phyloP scores from a whole-genome alignment of 2,329 filamentous ascomycete genomes.

The Aspergillus caelatus region DNA sequence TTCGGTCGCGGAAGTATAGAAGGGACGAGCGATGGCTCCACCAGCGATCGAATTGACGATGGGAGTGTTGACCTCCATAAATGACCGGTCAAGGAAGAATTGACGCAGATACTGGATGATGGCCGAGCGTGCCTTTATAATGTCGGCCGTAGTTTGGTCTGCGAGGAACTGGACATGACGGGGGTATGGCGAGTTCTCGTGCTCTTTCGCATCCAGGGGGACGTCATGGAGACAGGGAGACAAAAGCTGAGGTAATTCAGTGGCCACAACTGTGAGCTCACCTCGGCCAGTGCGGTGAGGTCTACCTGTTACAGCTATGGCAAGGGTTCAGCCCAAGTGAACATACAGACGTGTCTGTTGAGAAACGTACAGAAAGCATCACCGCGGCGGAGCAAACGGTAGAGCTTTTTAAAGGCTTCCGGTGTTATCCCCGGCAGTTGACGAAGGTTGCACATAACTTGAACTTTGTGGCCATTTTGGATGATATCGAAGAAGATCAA shows the following conservation, averaged over 20 bases:
- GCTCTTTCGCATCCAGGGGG: conserved; percentile 69
- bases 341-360: conserved; percentile 12
- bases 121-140: conserved; percentile 71
- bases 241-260: conserved; percentile 69
- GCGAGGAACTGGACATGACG: conserved; percentile 87
- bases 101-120: conserved; percentile 74
- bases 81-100: conserved; percentile 71
- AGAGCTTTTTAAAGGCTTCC: conserved; percentile 61
- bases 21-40: conserved; percentile 86
- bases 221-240: conserved; percentile 79
- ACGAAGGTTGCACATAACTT: conserved; percentile 73
- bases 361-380: conserved; percentile 75
- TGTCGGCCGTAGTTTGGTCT: conserved; percentile 68
- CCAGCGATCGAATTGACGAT: conserved; percentile 80
- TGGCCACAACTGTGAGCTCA: conserved; percentile 73
- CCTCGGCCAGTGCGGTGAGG: conserved; percentile 72
- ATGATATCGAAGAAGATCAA: conserved; percentile 83
- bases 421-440: conserved; percentile 39
- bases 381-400: conserved; percentile 71
- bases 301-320: conserved; percentile 67
- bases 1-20: conserved; percentile 77
- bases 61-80: conserved; percentile 88
- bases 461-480: conserved; percentile 71
- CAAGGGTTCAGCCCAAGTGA: conserved; percentile 17
- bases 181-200: conserved; percentile 72